Conservation (phyloP, 2,329 filamentous ascomycete genomes). For the Pezizomycotina sp. region DNA sequence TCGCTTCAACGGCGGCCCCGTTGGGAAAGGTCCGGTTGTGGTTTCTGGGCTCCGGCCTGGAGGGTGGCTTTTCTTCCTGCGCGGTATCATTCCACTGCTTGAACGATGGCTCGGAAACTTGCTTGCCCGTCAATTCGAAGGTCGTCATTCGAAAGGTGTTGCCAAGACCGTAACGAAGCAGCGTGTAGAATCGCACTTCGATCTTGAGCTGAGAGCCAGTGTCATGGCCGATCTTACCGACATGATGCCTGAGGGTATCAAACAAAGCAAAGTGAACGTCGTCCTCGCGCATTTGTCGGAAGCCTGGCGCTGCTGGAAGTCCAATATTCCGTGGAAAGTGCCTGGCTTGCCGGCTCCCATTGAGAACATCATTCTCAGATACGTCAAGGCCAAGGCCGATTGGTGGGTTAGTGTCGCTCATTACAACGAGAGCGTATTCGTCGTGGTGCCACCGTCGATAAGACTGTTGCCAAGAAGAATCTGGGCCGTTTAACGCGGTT, state of each 20-base stretch:
- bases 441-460: constrained; percentile 90
- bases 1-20: constrained; percentile 89
- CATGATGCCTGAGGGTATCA: constrained; percentile 99
- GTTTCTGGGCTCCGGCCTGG: constrained; percentile 98
- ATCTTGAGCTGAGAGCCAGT: constrained; percentile 87
- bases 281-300: constrained; percentile 94
- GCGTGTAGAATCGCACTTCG: constrained; percentile 95
- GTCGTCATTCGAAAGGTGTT: constrained; percentile 94
- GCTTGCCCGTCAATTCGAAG: constrained; percentile 92
- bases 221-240: constrained; percentile 99
- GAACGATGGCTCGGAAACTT: constrained; percentile 96
- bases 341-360: constrained; percentile 90
- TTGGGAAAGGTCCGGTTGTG: constrained; percentile 92
- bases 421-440: constrained; percentile 95
- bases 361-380: constrained; percentile 95
- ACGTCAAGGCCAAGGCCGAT: constrained; percentile 97
- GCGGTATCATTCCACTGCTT: constrained; percentile 88
- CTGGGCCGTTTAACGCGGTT: constrained; percentile 81
- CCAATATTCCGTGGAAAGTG: constrained; percentile 99
- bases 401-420: constrained; percentile 99
- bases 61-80: constrained; percentile 99
- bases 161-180: constrained; percentile 99
- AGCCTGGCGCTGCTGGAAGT: constrained; percentile 99
- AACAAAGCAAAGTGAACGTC: constrained; percentile 97
- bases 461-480: constrained; percentile 99